These are phyloP conservation scores for Xylaria scruposa DNA, from an alignment of 495 filamentous ascomycete species.

Conservation along the genomic window DNA sequence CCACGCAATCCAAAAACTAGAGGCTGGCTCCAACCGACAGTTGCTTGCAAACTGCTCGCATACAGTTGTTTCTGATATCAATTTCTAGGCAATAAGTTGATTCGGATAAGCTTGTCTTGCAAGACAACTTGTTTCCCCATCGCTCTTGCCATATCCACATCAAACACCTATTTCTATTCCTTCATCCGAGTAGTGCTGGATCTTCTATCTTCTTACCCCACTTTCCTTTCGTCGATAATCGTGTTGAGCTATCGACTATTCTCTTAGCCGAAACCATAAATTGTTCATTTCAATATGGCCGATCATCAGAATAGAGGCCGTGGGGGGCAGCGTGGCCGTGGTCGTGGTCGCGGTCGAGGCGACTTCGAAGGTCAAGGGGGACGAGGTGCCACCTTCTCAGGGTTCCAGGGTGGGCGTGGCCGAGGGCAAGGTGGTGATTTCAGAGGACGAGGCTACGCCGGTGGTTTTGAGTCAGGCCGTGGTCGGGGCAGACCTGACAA, in stretches of 20 bases:
- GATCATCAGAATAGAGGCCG: conserved; percentile 34
- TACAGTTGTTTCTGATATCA: neutral
- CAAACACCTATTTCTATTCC: neutral
- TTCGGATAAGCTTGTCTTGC: neutral
- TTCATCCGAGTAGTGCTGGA: neutral
- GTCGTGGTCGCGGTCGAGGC: conserved; percentile 37
- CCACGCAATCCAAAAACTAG: neutral
- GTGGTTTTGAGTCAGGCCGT: conserved; percentile 30
- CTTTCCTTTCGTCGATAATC: neutral
- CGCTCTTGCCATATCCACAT: neutral
- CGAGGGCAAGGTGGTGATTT: conserved; percentile 26
- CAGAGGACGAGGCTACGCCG: conserved; percentile 25
- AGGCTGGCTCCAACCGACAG: neutral
- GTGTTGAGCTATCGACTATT: neutral
- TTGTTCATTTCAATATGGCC: conserved; percentile 9
- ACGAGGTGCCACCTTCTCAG: conserved; percentile 34
- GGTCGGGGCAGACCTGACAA: conserved; percentile 31
- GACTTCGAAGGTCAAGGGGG: conserved; percentile 33
- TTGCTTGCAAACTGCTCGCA: neutral
- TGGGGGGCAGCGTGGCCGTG: conserved; percentile 33
- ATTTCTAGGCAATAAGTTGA: neutral
- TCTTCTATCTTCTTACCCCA: neutral
- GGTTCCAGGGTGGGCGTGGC: conserved; percentile 30
- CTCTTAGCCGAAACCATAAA: neutral
- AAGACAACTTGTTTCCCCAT: neutral